These are phyloP conservation scores for Trichoderma sp. DNA, from an alignment of 2,329 filamentous ascomycete genomes.

Conservation along the genomic window DNA sequence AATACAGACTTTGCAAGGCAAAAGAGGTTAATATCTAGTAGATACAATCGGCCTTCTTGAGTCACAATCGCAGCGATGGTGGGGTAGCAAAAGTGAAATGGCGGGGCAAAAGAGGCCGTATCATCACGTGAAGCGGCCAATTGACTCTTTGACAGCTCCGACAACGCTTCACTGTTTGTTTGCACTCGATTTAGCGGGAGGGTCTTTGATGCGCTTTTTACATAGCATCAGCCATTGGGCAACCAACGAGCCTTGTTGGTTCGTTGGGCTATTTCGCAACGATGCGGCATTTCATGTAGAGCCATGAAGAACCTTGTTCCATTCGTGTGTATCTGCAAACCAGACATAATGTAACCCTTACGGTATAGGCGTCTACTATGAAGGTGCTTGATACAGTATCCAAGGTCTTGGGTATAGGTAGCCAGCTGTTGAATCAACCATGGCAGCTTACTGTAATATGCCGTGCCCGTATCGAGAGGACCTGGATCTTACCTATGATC, in stretches of 20 bases:
- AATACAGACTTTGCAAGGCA: background rate
- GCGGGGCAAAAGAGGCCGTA: background rate
- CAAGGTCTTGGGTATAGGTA: background rate
- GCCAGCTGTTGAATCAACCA: background rate
- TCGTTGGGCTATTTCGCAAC: background rate
- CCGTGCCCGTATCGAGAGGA: background rate
- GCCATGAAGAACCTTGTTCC: background rate
- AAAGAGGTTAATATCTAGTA: background rate
- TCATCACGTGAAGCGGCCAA: background rate
- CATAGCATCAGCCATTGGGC: background rate
- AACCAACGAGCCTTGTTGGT: background rate
- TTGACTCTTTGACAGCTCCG: background rate
- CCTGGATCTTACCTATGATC: background rate
- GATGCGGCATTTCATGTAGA: background rate
- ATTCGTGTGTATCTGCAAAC: background rate
- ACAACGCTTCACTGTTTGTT: background rate
- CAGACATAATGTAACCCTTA: background rate
- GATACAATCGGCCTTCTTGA: background rate
- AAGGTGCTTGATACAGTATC: background rate
- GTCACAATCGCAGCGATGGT: background rate
- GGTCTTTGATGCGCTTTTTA: background rate
- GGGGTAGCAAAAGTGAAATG: background rate
- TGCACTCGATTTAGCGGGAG: background rate
- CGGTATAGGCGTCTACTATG: background rate
- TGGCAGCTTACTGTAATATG: background rate